These are phyloP conservation scores for Fusarium humuli DNA, from an alignment of 2,329 filamentous ascomycete species.

Conservation along the genomic window DNA sequence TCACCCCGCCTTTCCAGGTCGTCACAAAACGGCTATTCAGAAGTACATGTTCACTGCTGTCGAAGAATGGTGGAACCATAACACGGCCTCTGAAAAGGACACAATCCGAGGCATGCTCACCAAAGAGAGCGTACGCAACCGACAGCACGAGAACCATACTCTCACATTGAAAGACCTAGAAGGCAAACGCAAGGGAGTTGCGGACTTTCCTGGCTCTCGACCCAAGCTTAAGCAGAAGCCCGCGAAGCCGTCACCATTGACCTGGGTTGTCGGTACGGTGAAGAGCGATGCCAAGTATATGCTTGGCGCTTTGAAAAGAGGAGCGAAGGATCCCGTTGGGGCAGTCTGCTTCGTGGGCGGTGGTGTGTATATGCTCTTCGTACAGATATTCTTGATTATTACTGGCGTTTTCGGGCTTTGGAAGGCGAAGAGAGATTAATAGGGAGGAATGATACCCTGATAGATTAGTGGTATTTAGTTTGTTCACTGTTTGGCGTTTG, in stretches of 20 bases:
- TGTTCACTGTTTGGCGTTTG: not conserved
- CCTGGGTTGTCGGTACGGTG: conserved; percentile 37
- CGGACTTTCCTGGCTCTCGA: conserved; percentile 44
- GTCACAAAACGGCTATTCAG: conserved; percentile 77
- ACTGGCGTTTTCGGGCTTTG: conserved; percentile 12
- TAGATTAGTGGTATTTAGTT: not conserved
- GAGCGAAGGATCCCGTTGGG: conserved; percentile 31
- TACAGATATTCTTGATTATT: conserved; percentile 12
- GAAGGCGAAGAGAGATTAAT: conserved; percentile 2
- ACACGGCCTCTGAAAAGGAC: conserved; percentile 36
- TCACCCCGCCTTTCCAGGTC: conserved; percentile 81
- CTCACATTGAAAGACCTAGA: conserved; percentile 43
- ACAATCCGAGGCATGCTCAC: conserved; percentile 42
- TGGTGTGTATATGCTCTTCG: conserved; percentile 27
- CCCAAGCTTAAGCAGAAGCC: conserved; percentile 40
- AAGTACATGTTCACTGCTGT: conserved; percentile 85
- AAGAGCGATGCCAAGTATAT: conserved; percentile 38
- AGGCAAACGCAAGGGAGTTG: conserved; percentile 43
- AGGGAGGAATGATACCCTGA: not conserved
- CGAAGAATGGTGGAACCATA: conserved; percentile 76
- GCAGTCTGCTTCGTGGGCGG: conserved; percentile 17
- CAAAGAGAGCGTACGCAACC: conserved; percentile 43
- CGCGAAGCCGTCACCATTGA: conserved; percentile 38
- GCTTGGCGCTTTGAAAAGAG: conserved; percentile 28
- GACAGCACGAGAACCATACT: conserved; percentile 47